Conservation (phyloP, 2,329 filamentous ascomycete genomes). For the Ophiostoma ips region DNA sequence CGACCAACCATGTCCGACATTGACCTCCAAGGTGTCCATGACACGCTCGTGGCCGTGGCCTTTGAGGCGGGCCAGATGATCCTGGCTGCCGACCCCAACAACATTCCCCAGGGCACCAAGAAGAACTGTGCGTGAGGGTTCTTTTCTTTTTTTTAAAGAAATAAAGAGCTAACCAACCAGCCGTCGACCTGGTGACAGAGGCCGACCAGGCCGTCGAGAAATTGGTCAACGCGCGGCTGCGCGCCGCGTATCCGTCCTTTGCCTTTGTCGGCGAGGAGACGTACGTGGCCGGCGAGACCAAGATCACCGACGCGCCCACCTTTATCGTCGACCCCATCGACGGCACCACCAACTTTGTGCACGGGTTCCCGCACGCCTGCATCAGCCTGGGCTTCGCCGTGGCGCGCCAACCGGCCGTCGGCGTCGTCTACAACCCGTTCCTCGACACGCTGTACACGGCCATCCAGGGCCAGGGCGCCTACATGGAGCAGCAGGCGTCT, state of each 20-base stretch:
- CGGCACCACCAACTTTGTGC: constrained; percentile 70
- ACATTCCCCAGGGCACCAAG: constrained; percentile 45
- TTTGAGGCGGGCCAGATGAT: constrained; percentile 53
- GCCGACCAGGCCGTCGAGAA: constrained; percentile 52
- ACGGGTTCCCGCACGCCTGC: constrained; percentile 59
- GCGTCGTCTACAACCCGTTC: constrained; percentile 72
- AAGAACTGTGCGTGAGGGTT: constrained; percentile 39
- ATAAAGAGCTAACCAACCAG: constrained; percentile 21
- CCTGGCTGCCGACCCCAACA: constrained; percentile 42
- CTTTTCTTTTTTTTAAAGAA: neutral
- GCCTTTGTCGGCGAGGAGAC: constrained; percentile 67
- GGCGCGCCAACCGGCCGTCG: constrained; percentile 46
- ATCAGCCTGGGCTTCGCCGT: constrained; percentile 63
- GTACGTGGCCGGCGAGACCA: constrained; percentile 49
- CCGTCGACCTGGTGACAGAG: constrained; percentile 55
- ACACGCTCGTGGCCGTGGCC: constrained; percentile 45
- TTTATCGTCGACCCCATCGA: constrained; percentile 77
- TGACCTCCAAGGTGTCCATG: constrained; percentile 47
- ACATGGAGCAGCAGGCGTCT: constrained; percentile 31
- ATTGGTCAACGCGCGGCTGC: constrained; percentile 42
- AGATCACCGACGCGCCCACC: constrained; percentile 51
- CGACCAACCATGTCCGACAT: constrained; percentile 19
- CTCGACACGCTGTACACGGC: constrained; percentile 54
- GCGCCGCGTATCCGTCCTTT: constrained; percentile 37
- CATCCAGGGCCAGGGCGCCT: constrained; percentile 54